Conservation (phyloP, 2,329 filamentous ascomycete genomes). For the Diaporthe sp. region DNA sequence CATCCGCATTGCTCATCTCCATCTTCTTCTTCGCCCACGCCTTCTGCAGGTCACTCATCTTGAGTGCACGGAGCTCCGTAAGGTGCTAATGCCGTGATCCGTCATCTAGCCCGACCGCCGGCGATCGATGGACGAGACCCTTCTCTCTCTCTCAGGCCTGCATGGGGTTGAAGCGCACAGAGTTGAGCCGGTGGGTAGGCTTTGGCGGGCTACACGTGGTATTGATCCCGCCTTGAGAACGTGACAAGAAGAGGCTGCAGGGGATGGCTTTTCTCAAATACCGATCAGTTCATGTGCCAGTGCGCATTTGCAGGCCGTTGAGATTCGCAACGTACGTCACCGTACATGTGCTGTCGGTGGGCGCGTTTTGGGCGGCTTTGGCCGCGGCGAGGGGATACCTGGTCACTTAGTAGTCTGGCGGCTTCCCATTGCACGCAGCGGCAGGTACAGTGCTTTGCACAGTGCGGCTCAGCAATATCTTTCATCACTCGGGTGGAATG, state of each 20-base stretch:
- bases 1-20: conserved; percentile 64
- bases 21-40: conserved; percentile 84
- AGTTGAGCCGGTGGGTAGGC: background rate
- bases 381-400: conserved; percentile 17
- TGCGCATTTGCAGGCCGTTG: conserved; percentile 20
- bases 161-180: background rate
- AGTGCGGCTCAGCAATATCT: background rate
- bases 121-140: conserved; percentile 1
- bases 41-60: conserved; percentile 86
- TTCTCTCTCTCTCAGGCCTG: conserved; percentile 16
- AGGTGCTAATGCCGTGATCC: background rate
- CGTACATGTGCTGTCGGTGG: background rate
- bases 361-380: background rate
- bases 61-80: conserved; percentile 40
- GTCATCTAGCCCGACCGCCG: conserved; percentile 8
- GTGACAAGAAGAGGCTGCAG: background rate
- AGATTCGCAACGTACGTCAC: conserved; percentile 7
- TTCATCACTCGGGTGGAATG: background rate
- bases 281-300: background rate
- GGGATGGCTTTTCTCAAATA: background rate
- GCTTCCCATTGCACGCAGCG: background rate
- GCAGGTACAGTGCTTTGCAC: conserved; percentile 22
- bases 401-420: background rate
- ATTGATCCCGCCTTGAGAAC: background rate
- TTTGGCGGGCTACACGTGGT: conserved; percentile 8